These are phyloP conservation scores for Kazachstania kunashirensis DNA, from an alignment of 805 yeast genomes.

Conservation along the genomic window DNA sequence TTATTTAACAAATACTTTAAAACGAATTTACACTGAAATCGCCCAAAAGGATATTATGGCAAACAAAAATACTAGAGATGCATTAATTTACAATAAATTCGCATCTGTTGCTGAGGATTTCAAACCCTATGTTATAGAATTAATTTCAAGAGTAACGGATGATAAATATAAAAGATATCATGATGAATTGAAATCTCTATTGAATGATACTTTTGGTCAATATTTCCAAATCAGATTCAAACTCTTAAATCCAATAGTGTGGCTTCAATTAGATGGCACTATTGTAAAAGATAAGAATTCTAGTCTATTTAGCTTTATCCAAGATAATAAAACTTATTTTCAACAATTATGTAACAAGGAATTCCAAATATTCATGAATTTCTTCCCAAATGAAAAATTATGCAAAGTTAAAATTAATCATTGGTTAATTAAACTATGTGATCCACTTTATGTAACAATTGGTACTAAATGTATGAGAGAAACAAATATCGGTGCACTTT, in stretches of 20 bases:
- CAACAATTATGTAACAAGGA: slow-evolving; percentile 55
- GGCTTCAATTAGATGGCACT: slow-evolving; percentile 30
- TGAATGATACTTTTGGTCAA: slow-evolving; percentile 47
- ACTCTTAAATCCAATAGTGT: slow-evolving; percentile 38
- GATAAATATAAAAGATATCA: slow-evolving; percentile 41
- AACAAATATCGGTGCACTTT: slow-evolving; percentile 51
- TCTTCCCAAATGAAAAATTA: slow-evolving; percentile 37
- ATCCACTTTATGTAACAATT: slow-evolving; percentile 65
- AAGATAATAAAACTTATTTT: slow-evolving; percentile 51
- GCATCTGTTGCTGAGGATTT: slow-evolving; percentile 35
- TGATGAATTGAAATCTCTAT: slow-evolving; percentile 45
- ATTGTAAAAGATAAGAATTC: slow-evolving; percentile 13
- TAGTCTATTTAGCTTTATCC: slow-evolving; percentile 49
- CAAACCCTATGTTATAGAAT: slow-evolving; percentile 32
- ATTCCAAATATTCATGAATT: slow-evolving; percentile 42
- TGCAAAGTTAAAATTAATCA: slow-evolving; percentile 34
- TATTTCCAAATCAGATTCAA: slow-evolving; percentile 51
- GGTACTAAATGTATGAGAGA: slow-evolving; percentile 65
- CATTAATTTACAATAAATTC: slow-evolving; percentile 60
- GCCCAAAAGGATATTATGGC: slow-evolving; percentile 16
- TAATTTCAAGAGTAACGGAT: slow-evolving; percentile 21
- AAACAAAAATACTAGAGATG: slow-evolving; percentile 38
- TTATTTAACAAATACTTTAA: slow-evolving; percentile 41
- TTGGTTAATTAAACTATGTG: slow-evolving; percentile 59
- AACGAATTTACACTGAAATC: slow-evolving; percentile 28